Conservation (phyloP, 2,329 filamentous ascomycete species). For the Calonectria fujianensis region DNA sequence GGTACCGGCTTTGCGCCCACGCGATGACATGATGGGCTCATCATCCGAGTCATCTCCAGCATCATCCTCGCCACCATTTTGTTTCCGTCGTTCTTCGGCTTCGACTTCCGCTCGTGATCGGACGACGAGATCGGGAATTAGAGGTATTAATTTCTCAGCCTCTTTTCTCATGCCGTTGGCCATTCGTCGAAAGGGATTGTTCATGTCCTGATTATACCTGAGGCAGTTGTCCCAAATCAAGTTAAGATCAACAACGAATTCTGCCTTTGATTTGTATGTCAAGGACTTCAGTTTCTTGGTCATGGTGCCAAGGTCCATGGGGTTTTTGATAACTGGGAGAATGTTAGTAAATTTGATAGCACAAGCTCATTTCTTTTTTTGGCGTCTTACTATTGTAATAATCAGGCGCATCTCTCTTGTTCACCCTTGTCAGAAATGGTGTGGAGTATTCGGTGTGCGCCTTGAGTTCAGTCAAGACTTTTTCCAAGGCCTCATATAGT, state of each 20-base stretch:
- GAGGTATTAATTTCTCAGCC: slow-evolving; percentile 94
- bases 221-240: slow-evolving; percentile 98
- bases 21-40: slow-evolving; percentile 98
- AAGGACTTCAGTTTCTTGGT: slow-evolving; percentile 95
- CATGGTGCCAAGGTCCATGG: slow-evolving; percentile 98
- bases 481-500: slow-evolving; percentile 96
- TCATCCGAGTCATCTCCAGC: slow-evolving; percentile 95
- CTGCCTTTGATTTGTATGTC: slow-evolving; percentile 90
- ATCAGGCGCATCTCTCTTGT: slow-evolving; percentile 97
- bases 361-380: slow-evolving; percentile 12
- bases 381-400: slow-evolving; percentile 87
- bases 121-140: slow-evolving; percentile 95
- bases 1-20: slow-evolving; percentile 88
- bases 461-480: slow-evolving; percentile 97
- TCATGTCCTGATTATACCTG: slow-evolving; percentile 93
- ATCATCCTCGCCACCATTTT: slow-evolving; percentile 89
- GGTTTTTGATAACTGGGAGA: slow-evolving; percentile 87
- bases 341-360: slow-evolving; percentile 48
- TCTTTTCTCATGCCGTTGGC: slow-evolving; percentile 98
- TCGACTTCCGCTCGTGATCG: slow-evolving; percentile 95
- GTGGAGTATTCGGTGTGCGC: slow-evolving; percentile 98
- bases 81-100: slow-evolving; percentile 87
- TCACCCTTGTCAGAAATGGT: slow-evolving; percentile 95
- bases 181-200: slow-evolving; percentile 91
- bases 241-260: slow-evolving; percentile 95